A percentile compares a stretch with the other conserved stretches of the same genome.
phyloP scores from a whole-genome alignment of 1,284 basidiomycete species.

The Prillingera fragicola region DNA sequence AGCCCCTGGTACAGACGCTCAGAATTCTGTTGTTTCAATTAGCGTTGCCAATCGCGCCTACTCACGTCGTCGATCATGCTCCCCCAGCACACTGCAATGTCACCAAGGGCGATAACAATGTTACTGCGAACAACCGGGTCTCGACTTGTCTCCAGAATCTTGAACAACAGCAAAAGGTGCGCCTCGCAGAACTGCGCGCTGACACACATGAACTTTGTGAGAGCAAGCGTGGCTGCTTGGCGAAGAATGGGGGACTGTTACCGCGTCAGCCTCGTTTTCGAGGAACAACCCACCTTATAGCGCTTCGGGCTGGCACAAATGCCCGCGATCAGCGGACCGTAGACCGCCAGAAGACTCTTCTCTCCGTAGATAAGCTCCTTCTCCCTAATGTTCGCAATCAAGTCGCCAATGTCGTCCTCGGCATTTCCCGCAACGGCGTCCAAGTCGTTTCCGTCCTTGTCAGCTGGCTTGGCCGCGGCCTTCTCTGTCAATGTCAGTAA shows the following conservation, averaged over 20 bases:
- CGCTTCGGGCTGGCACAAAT: slow-evolving; percentile 78
- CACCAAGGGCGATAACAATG: slow-evolving; percentile 93
- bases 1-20: slow-evolving; percentile 92
- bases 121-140: slow-evolving; percentile 88
- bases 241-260: slow-evolving; percentile 79
- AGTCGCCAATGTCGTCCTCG: slow-evolving; percentile 95
- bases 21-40: slow-evolving; percentile 57
- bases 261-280: not conserved
- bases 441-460: slow-evolving; percentile 77
- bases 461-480: slow-evolving; percentile 42
- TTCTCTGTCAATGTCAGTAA: slow-evolving; percentile 41
- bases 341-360: slow-evolving; percentile 75
- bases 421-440: slow-evolving; percentile 97
- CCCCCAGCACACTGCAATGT: slow-evolving; percentile 94
- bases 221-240: slow-evolving; percentile 77
- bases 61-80: slow-evolving; percentile 80
- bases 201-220: slow-evolving; percentile 96
- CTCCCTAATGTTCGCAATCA: slow-evolving; percentile 76
- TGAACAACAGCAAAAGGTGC: slow-evolving; percentile 83
- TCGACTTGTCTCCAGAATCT: slow-evolving; percentile 82
- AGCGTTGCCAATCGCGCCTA: not conserved
- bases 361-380: slow-evolving; percentile 80
- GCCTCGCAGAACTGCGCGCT: slow-evolving; percentile 89
- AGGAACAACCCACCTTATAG: slow-evolving; percentile 62
- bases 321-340: slow-evolving; percentile 82